These are phyloP conservation scores for Talaromyces trachyspermus DNA, from an alignment of 495 filamentous ascomycete genomes.

Conservation along the genomic window DNA sequence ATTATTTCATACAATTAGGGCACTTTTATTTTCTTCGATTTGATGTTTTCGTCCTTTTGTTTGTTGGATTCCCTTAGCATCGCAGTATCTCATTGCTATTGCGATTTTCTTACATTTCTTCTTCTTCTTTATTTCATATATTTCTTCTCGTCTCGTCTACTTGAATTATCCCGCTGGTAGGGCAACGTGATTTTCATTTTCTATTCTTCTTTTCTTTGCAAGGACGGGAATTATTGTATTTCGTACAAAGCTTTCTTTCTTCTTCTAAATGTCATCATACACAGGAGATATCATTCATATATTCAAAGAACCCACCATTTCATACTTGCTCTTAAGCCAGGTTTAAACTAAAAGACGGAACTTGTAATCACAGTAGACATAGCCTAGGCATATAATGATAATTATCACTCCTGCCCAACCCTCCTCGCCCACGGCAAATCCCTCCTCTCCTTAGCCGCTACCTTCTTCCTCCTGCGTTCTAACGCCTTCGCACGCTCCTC, in stretches of 20 bases:
- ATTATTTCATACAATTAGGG: conserved; percentile 14
- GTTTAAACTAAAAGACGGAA: no score
- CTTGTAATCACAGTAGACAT: neutral
- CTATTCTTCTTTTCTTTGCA: no score
- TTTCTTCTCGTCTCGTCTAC: conserved; percentile 10
- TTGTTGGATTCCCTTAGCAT: conserved; percentile 1
- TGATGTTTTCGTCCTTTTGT: conserved; percentile 13
- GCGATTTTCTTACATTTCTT: conserved; percentile 12
- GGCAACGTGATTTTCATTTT: no score
- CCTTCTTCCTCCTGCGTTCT: conserved; percentile 79
- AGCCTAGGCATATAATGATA: neutral
- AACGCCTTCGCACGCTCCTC: conserved; percentile 72
- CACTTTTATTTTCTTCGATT: conserved; percentile 13
- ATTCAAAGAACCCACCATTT: no score
- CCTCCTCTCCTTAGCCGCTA: conserved; percentile 71
- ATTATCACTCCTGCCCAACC: conserved; percentile 16
- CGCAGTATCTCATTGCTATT: conserved; percentile 3
- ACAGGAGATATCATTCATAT: no score
- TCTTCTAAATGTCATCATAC: no score
- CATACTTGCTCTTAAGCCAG: no score
- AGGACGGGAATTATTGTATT: no score
- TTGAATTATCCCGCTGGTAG: neutral
- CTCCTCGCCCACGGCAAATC: conserved; percentile 63
- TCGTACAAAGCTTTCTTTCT: no score
- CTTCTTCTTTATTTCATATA: conserved; percentile 14